phyloP scores from a whole-genome alignment of 768 basidiomycete species.

The Fomitopsis pulvina region DNA sequence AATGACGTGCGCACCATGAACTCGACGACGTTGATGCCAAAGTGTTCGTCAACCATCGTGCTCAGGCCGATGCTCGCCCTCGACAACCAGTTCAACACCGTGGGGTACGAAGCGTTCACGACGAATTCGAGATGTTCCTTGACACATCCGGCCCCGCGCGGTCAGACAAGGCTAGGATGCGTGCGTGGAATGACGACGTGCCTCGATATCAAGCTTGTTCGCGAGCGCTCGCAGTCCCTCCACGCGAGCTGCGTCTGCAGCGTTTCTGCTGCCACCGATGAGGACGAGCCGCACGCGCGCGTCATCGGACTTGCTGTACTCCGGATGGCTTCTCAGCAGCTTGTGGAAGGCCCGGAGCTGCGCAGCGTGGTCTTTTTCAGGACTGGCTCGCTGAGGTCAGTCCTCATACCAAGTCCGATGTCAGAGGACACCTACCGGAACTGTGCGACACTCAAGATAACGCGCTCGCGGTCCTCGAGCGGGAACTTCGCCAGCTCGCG shows the following conservation, averaged over 20 bases:
- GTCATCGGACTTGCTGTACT: constrained; percentile 33
- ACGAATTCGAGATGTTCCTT: constrained; percentile 72
- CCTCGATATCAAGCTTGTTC: constrained; percentile 56
- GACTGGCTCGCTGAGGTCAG: constrained; percentile 35
- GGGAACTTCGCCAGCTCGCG: constrained; percentile 55
- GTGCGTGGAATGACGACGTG: constrained; percentile 25
- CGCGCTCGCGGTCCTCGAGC: constrained; percentile 46
- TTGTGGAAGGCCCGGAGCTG: constrained; percentile 68
- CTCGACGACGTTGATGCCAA: constrained; percentile 96
- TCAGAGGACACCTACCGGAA: constrained; percentile 61
- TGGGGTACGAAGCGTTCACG: constrained; percentile 75
- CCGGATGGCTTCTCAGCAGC: constrained; percentile 53
- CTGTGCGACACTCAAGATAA: constrained; percentile 86
- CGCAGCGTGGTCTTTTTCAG: constrained; percentile 88
- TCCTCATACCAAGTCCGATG: not conserved
- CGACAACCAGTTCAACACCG: constrained; percentile 65
- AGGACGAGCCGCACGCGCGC: constrained; percentile 55
- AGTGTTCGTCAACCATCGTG: constrained; percentile 98
- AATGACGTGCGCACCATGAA: constrained; percentile 66
- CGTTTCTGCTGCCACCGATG: constrained; percentile 82
- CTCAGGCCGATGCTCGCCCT: constrained; percentile 79
- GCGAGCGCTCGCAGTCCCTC: constrained; percentile 52
- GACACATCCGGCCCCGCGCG: not conserved
- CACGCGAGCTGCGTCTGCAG: constrained; percentile 65
- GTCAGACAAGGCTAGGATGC: not conserved